Evolutionary conservation across 1,139 yeast genomes (phyloP), one percentile per base, ranked within the genome.

Genomic region (Yamadazyma dushanensis): DNA sequence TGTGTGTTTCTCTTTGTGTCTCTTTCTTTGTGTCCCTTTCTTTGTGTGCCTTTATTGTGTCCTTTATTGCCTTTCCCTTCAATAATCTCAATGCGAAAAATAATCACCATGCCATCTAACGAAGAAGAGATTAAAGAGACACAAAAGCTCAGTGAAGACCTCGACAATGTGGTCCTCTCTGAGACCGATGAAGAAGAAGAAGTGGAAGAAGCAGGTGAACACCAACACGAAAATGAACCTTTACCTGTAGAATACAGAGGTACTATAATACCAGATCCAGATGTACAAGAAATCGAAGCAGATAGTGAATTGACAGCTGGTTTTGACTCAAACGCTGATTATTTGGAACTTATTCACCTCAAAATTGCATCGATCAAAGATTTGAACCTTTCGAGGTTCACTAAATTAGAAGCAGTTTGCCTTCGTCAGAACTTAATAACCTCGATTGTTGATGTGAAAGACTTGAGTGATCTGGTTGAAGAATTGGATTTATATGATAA

Each of bases 401-500:
- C 59, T 1, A 61, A 76, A 28, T 63, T 88, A 41, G 80, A 76
- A 51, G 56, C 71, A 2, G 63, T 92, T 21, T 84, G 92, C 44
- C 70, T 94, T 43, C 77, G 99, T 51, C 96, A 90, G 54, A 94
- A 94, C 57, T 65, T 88, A 43, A 67, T 94, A 30, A 80, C 86
- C 22, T 77, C 85, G 14, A 72, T 90, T 33, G 76, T 80, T 31
- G 94, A 80, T 10, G 68, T 89, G 10, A 87, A 82, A 43, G 76
- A 70, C 2, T 56, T 90, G 15, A 57, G 53, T 14, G 78, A 71
- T 1, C 68, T 69, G 0, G 51, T 92, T 49, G 86, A 78, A 47
- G 95, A 89, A 46, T 65, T 94, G 45, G 98, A 92, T 57, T 70
- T 90, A 24, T 94, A 94, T 56, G 98, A 94, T 60, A 94, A 94